These are phyloP conservation scores for Fusarium concolor DNA, from an alignment of 2,329 filamentous ascomycete genomes.

Conservation along the genomic window DNA sequence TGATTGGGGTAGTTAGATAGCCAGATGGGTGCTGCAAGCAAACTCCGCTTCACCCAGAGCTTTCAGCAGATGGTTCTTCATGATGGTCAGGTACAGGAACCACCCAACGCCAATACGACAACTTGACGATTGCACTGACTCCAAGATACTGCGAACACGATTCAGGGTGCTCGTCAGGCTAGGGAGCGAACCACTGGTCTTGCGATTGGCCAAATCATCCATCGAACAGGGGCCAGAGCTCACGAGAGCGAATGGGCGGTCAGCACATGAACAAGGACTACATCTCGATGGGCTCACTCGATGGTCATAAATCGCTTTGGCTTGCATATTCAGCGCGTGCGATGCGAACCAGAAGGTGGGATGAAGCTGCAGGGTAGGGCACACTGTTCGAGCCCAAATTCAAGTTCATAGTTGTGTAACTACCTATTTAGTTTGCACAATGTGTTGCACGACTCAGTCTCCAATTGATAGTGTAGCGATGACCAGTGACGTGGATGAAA, in stretches of 20 bases:
- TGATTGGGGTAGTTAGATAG: not conserved
- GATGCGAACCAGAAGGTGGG: conserved; percentile 17
- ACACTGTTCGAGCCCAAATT: conserved; percentile 12
- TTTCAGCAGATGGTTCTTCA: conserved; percentile 1
- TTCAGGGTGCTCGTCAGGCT: conserved; percentile 10
- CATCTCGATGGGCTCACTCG: conserved; percentile 38
- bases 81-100: conserved; percentile 21
- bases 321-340: conserved; percentile 33
- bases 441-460: conserved; percentile 2
- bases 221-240: conserved; percentile 24
- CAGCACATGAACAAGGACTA: conserved; percentile 40
- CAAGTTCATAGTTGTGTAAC: conserved; percentile 20
- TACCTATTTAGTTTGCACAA: conserved; percentile 11
- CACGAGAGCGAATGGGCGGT: conserved; percentile 36
- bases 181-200: conserved; percentile 6
- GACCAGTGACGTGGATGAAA: conserved; percentile 8
- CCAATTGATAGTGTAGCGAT: conserved; percentile 2
- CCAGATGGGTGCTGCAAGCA: not conserved
- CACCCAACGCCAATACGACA: conserved; percentile 6
- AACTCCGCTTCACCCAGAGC: not conserved
- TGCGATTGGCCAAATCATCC: conserved; percentile 32
- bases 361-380: conserved; percentile 24
- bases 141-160: conserved; percentile 1
- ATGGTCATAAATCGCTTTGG: conserved; percentile 23
- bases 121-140: conserved; percentile 8